Conservation (phyloP, 2,329 filamentous ascomycete genomes). For the Epichloe scottii region DNA sequence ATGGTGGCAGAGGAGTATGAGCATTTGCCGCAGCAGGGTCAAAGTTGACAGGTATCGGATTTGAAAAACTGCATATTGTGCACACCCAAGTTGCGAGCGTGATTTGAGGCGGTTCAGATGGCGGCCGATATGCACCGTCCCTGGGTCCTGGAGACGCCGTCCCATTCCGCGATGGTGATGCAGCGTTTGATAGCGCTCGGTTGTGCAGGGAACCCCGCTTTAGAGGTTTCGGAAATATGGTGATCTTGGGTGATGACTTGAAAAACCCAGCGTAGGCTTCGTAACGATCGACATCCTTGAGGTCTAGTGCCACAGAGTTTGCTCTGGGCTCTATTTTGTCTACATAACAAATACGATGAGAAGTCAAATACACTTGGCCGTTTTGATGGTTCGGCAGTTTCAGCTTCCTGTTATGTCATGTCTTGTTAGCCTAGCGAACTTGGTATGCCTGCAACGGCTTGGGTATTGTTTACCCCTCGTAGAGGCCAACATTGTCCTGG, state of each 20-base stretch:
- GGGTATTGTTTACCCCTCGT: slow-evolving; percentile 66
- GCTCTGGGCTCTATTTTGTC: slow-evolving; percentile 77
- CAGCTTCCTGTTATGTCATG: slow-evolving; percentile 55
- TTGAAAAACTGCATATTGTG: slow-evolving; percentile 90
- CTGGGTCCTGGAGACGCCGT: slow-evolving; percentile 33
- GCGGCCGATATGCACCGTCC: slow-evolving; percentile 28
- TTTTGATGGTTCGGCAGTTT: slow-evolving; percentile 92
- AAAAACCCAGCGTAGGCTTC: slow-evolving; percentile 91
- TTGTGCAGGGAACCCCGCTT: slow-evolving; percentile 52
- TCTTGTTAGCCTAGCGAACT: slow-evolving; percentile 1
- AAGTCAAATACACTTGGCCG: slow-evolving; percentile 92
- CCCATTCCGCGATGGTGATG: slow-evolving; percentile 32
- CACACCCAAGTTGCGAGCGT: slow-evolving; percentile 82
- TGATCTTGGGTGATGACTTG: slow-evolving; percentile 91
- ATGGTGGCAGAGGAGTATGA: slow-evolving; percentile 72
- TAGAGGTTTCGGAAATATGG: slow-evolving; percentile 66
- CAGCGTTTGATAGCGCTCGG: slow-evolving; percentile 34
- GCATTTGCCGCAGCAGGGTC: slow-evolving; percentile 70
- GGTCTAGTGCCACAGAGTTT: slow-evolving; percentile 70
- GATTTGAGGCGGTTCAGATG: slow-evolving; percentile 28
- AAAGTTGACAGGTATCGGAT: slow-evolving; percentile 86
- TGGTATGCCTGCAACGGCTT: not conserved
- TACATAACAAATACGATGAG: slow-evolving; percentile 90
- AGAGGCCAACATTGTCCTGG: slow-evolving; percentile 92
- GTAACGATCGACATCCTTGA: slow-evolving; percentile 81